Evolutionary conservation across 768 basidiomycete species (phyloP), one percentile per base, ranked within the genome.

Genomic region (Erythrobasidium yunnanense): DNA sequence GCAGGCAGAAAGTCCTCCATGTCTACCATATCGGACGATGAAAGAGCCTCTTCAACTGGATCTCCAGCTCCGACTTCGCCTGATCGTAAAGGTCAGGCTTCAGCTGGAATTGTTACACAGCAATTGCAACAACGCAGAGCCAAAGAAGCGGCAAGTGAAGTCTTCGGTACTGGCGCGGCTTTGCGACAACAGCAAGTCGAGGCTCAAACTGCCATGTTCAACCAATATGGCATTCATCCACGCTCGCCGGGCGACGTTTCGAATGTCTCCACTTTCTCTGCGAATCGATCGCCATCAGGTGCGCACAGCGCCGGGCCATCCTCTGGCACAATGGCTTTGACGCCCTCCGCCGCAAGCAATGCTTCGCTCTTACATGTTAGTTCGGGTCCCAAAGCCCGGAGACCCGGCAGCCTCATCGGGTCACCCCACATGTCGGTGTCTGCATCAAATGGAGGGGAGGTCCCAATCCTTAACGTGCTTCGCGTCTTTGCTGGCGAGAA

Each of bases 401-500:
- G 73, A 6, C 73, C 73, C 4, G 73, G 73, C 34, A 71, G 70
- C 66, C 54, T 74, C 8, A 72, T 74, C 34, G 73, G 71, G 25
- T 71, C 69, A 5, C 73, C 71, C 1, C 67, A 62, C 63, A 71
- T 73, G 29, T 53, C 72, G 8, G 68, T 68, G 13, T n/a, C 60
- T 8, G 46, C 20, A 23, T 20, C 29, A 7, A 77, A 81, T 35
- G 75, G 82, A 25, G 78, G 81, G 72, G 84, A 87, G 71, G 84
- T 87, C 2, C 88, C 87, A 0, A 85, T 91, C 58, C 82, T 99
- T 62, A 95, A 87, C 71, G 95, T 99, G 68, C 85, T 99, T 55
- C 87, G 95, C 25, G 84, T 99, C 38, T 99, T 99, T 73, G 92
- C 93, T 0, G 95, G 93, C 29, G 84, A 86, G 70, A 81, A 88